Evolutionary conservation across 2,329 filamentous ascomycete genomes (phyloP), one percentile per base, ranked within the genome.

Genomic region (Neoscytalidium dimidiatum): DNA sequence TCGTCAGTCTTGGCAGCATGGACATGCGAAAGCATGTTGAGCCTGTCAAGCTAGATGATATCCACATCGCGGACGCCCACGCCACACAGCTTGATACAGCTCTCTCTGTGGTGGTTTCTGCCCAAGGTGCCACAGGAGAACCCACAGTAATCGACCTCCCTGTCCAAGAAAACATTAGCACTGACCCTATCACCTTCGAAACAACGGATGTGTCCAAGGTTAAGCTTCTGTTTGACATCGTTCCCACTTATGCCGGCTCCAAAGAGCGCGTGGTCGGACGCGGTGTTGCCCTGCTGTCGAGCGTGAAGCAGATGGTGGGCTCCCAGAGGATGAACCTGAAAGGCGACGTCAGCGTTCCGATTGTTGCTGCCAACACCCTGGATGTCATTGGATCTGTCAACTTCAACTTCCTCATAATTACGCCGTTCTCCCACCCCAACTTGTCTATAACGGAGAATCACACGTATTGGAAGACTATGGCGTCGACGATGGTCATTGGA

Each of bases 351-450:
- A 94, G 91, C 66, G 91, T 99, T 9, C 95, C 95, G 0, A 95
- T 99, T 67, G 85, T 98, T 72, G 91, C 91, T 33, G 89, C 89
- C 38, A 92, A 86, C 66, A 90, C 86, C 13, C 81, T 98, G 35
- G 94, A 98, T 66, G 89, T 98, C 9, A 97, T 99, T 69, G 96
- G 95, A 17, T 88, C 90, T 0, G 92, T 99, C 69, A 97, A 96
- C 72, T 99, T 99, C 83, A 97, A 97, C 77, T 98, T 98, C 75
- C 81, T 97, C 33, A 87, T 98, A 72, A 93, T 99, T 71, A 98
- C 92, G 0, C 94, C 95, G 0, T 99, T 99, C 79, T 86, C 88
- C 19, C 95, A 98, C 75, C 92, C 92, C 6, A 96, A 96, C 66
- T 95, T 99, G 90, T 91, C 91, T 64, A 89, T 98, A 68, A 95